Conservation (phyloP, 2,329 filamentous ascomycete species). For the Coniochaeta sp. region DNA sequence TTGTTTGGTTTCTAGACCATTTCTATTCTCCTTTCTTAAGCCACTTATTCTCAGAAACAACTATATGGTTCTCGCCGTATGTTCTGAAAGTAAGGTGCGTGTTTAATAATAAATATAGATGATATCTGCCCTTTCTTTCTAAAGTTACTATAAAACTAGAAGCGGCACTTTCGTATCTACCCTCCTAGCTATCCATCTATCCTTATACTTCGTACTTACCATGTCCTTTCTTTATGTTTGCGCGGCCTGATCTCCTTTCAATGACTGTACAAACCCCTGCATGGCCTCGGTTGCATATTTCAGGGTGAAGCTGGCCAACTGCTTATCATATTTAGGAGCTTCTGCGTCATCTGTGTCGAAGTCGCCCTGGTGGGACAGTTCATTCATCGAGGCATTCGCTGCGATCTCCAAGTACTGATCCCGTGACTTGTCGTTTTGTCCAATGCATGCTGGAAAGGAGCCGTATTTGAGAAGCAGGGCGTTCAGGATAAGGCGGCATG, state of each 20-base stretch:
- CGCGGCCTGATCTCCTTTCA: background rate
- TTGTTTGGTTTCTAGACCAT: no score
- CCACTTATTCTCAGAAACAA: no score
- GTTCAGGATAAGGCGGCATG: constrained; percentile 29
- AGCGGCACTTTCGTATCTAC: no score
- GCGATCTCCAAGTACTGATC: background rate
- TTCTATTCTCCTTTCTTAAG: no score
- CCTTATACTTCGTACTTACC: no score
- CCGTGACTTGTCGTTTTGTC: background rate
- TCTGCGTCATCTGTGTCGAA: background rate
- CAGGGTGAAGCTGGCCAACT: background rate
- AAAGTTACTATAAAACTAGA: no score
- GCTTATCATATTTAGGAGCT: background rate
- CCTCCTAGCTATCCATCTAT: no score
- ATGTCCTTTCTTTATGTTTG: no score
- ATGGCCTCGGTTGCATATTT: background rate
- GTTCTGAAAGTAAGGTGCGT: no score
- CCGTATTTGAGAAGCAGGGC: constrained; percentile 23
- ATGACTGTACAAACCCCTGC: background rate
- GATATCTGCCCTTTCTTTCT: no score
- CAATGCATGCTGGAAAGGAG: constrained; percentile 6
- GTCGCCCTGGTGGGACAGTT: background rate
- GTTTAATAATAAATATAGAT: no score
- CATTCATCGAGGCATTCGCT: background rate
- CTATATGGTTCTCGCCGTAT: no score